phyloP scores from a whole-genome alignment of 805 yeast species.

The Candida quercuum region DNA sequence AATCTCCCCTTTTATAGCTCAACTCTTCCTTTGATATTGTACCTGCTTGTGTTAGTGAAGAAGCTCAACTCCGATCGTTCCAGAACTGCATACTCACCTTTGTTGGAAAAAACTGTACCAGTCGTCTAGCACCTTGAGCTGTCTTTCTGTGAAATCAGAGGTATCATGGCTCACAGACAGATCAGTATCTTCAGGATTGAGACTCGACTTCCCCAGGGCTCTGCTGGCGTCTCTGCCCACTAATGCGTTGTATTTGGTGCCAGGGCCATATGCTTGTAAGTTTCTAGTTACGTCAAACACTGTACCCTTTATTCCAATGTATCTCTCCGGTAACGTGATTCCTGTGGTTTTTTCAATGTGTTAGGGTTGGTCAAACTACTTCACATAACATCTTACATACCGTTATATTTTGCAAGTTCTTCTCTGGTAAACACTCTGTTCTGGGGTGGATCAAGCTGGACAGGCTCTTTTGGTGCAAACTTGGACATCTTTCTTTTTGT shows the following conservation, averaged over 20 bases:
- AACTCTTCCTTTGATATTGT: slow-evolving; percentile 8
- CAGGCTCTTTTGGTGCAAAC: slow-evolving; percentile 52
- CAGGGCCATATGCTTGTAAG: slow-evolving; percentile 67
- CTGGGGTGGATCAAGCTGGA: slow-evolving; percentile 46
- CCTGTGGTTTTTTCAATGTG: too few relatives aligned
- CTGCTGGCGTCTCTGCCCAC: slow-evolving; percentile 77
- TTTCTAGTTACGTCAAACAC: slow-evolving; percentile 76
- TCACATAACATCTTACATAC: too few relatives aligned
- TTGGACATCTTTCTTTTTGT: slow-evolving; percentile 14
- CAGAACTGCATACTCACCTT: slow-evolving; percentile 28
- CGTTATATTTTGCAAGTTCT: slow-evolving; percentile 42
- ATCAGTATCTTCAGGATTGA: slow-evolving; percentile 47
- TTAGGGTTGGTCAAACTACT: too few relatives aligned
- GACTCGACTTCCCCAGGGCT: slow-evolving; percentile 65
- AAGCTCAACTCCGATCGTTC: neutral
- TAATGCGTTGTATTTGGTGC: slow-evolving; percentile 63
- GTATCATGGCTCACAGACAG: slow-evolving; percentile 40
- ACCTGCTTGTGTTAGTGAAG: slow-evolving; percentile 2
- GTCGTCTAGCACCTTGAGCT: slow-evolving; percentile 58
- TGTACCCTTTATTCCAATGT: slow-evolving; percentile 70
- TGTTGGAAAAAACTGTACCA: slow-evolving; percentile 66
- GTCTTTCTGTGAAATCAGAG: slow-evolving; percentile 50
- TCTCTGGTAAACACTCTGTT: slow-evolving; percentile 36
- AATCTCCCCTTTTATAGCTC: neutral
- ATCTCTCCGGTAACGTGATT: slow-evolving; percentile 40